A percentile compares a stretch with the other conserved stretches of the same genome.
Evolutionary conservation across 148 eudicot genomes (phyloP).

Genomic region (Simmondsia chinensis): DNA sequence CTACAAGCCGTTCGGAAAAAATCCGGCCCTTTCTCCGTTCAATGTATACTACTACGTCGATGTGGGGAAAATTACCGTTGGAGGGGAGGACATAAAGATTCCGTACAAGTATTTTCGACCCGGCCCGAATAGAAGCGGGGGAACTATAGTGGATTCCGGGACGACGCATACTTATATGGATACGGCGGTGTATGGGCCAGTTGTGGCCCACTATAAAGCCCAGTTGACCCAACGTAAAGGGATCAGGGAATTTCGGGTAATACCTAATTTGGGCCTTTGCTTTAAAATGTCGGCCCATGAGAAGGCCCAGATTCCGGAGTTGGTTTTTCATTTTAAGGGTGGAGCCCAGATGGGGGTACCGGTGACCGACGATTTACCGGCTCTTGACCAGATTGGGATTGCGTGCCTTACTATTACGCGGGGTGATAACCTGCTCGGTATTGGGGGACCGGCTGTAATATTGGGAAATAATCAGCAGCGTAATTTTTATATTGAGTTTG

Average conservation of each 20-base stretch:
- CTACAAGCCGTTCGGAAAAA: no score
- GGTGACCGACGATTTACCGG: slow-evolving; percentile 23
- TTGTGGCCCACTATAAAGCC: no score
- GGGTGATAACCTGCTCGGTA: no score
- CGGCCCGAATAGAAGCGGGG: slow-evolving; percentile 21
- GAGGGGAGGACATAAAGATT: slow-evolving; percentile 20
- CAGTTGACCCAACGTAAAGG: no score
- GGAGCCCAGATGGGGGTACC: slow-evolving; percentile 34
- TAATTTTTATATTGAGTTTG: slow-evolving; percentile 35
- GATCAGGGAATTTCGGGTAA: no score
- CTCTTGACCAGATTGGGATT: slow-evolving; percentile 7
- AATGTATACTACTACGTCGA: slow-evolving; percentile 39
- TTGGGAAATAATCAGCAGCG: slow-evolving; percentile 38
- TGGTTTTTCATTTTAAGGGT: slow-evolving; percentile 32
- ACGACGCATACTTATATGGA: slow-evolving; percentile 19
- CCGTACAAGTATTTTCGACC: slow-evolving; percentile 11
- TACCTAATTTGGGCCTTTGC: no score
- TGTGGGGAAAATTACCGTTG: slow-evolving; percentile 18
- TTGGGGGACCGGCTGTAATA: slow-evolving; percentile 29
- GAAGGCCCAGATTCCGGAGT: slow-evolving; percentile 19
- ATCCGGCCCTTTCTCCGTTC: slow-evolving; percentile 11
- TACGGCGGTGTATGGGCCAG: no score
- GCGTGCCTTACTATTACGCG: slow-evolving; percentile 29
- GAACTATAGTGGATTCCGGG: slow-evolving; percentile 42
- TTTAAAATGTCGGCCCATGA: slow-evolving; percentile 13